These are phyloP conservation scores for Coemansia sp. DNA, from an alignment of 192 early-diverging fungal genomes.

Conservation along the genomic window DNA sequence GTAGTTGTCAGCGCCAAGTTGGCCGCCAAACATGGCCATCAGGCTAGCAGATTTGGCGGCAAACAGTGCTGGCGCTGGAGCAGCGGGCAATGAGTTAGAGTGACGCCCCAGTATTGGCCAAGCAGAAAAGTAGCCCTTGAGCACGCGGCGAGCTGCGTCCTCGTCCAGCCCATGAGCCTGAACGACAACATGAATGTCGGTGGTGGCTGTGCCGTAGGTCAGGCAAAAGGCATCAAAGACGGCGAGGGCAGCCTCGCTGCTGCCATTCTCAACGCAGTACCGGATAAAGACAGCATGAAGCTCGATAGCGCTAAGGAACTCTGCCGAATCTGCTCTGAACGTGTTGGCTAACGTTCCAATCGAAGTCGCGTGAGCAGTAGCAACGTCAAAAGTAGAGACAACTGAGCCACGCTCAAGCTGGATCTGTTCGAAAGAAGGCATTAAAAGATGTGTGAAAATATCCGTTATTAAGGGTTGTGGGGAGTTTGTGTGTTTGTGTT, in stretches of 20 bases:
- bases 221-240: conserved; percentile 9
- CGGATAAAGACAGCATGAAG: conserved; percentile 13
- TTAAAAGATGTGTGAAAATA: not conserved
- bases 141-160: conserved; percentile 9
- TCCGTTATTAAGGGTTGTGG: not conserved
- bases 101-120: conserved; percentile 7
- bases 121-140: conserved; percentile 25
- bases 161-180: conserved; percentile 12
- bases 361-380: not conserved
- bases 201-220: not conserved
- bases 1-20: conserved; percentile 82
- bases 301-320: conserved; percentile 11
- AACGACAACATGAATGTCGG: conserved; percentile 16
- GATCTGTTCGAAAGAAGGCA: not conserved
- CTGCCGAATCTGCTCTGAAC: not conserved
- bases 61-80: conserved; percentile 19
- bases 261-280: conserved; percentile 8
- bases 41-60: conserved; percentile 54
- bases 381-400: not conserved
- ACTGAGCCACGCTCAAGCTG: not conserved
- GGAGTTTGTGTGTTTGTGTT: not conserved
- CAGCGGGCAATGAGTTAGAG: not conserved
- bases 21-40: conserved; percentile 92
- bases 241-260: not conserved
- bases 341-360: not conserved